These are phyloP conservation scores for Neurospora cerealis DNA, from an alignment of 495 filamentous ascomycete species.

Conservation along the genomic window DNA sequence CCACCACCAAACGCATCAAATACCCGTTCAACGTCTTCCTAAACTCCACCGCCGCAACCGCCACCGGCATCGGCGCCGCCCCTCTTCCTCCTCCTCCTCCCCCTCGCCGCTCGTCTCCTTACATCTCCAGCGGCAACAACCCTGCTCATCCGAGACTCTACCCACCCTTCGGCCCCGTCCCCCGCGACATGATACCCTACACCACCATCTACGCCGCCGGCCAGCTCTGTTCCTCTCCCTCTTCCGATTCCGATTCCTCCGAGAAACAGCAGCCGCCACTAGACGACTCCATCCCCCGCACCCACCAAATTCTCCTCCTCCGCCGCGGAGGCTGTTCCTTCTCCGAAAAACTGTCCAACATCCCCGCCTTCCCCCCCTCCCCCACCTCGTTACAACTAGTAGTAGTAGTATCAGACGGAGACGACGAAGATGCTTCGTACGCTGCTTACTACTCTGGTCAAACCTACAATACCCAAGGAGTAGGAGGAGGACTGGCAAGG, in stretches of 20 bases:
- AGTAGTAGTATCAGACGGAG: conserved; percentile 59
- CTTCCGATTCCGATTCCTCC: background rate
- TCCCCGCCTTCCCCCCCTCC: conserved; percentile 62
- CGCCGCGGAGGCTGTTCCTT: conserved; percentile 81
- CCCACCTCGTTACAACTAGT: conserved; percentile 61
- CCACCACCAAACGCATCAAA: background rate
- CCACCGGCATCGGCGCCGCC: conserved; percentile 66
- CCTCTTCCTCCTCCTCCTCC: conserved; percentile 43
- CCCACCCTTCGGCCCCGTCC: conserved; percentile 21
- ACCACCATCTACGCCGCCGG: conserved; percentile 59
- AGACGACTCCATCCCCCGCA: conserved; percentile 41
- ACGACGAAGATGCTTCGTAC: conserved; percentile 28
- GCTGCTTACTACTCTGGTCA: conserved; percentile 4
- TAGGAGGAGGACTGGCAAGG: conserved; percentile 28
- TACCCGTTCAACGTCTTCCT: conserved; percentile 16
- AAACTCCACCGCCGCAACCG: conserved; percentile 52
- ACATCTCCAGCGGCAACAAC: conserved; percentile 31
- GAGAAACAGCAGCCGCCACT: background rate
- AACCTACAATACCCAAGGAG: conserved; percentile 13
- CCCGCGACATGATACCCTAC: conserved; percentile 45
- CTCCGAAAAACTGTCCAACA: conserved; percentile 68
- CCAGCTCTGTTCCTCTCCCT: conserved; percentile 46
- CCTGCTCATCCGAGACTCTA: conserved; percentile 34
- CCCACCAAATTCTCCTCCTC: conserved; percentile 74
- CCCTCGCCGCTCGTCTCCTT: conserved; percentile 22